phyloP scores from a whole-genome alignment of 352 stramenopile species.

The Blastocystis sp. region DNA sequence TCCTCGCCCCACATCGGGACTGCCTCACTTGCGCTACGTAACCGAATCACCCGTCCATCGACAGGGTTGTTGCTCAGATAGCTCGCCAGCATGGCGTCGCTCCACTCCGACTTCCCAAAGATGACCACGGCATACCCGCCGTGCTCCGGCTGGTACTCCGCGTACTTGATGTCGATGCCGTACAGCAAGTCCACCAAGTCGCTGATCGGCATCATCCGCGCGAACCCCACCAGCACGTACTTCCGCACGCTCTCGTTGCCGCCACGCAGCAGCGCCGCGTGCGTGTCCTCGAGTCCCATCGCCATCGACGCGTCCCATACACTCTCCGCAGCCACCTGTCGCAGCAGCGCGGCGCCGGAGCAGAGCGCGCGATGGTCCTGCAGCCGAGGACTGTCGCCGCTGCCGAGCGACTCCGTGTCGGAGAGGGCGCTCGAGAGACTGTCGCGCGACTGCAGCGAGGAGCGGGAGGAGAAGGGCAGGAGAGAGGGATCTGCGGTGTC shows the following conservation, averaged over 20 bases:
- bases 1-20: background rate
- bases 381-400: too few species aligned
- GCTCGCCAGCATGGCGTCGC: background rate
- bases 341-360: too few species aligned
- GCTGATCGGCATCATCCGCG: background rate
- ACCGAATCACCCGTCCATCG: background rate
- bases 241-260: background rate
- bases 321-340: too few species aligned
- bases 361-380: too few species aligned
- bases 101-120: constrained; percentile 19
- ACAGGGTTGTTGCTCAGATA: constrained; percentile 4
- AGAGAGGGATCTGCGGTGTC: background rate
- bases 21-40: background rate
- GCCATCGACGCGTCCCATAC: too few species aligned
- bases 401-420: too few species aligned
- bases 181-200: constrained; percentile 25
- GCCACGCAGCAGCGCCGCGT: too few species aligned
- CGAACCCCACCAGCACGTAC: background rate
- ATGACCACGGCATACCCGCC: constrained; percentile 3
- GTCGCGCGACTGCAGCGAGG: background rate
- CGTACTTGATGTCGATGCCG: constrained; percentile 28
- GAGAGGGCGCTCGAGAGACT: background rate
- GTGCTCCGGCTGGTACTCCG: background rate
- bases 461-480: background rate
- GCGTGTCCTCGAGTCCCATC: too few species aligned